Evolutionary conservation across 768 basidiomycete genomes (phyloP).

Genomic region (Pleurotus tuber-regium): DNA sequence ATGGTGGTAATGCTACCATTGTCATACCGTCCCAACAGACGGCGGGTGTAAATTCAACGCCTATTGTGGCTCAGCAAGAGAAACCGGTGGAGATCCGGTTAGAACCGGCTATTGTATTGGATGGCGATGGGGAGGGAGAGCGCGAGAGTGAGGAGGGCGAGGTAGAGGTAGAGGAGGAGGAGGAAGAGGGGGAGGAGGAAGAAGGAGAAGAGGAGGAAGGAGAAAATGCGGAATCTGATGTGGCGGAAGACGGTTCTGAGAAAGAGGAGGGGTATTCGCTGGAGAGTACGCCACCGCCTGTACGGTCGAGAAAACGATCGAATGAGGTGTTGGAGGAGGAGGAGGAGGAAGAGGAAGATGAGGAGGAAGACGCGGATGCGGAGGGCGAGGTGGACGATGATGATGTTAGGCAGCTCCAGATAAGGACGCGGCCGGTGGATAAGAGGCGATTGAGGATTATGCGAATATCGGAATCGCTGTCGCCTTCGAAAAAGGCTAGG

Average conservation of each 20-base stretch:
- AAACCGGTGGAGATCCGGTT: slow-evolving; percentile 24
- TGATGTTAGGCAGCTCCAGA: neutral
- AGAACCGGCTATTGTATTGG: slow-evolving; percentile 23
- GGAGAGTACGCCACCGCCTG: neutral
- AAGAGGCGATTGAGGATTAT: neutral
- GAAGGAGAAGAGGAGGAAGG: slow-evolving; percentile 18
- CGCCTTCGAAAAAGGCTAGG: neutral
- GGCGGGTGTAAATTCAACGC: too few species aligned
- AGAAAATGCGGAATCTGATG: slow-evolving; percentile 11
- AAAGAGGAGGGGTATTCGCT: neutral
- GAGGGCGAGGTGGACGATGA: slow-evolving; percentile 13
- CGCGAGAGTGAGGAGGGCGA: slow-evolving; percentile 23
- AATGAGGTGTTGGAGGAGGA: slow-evolving; percentile 12
- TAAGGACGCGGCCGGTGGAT: neutral
- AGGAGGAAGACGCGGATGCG: slow-evolving; percentile 15
- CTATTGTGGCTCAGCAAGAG: slow-evolving; percentile 11
- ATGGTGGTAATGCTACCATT: slow-evolving; percentile 34
- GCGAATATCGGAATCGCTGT: neutral
- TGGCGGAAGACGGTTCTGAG: slow-evolving; percentile 12
- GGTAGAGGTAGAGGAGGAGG: slow-evolving; percentile 30
- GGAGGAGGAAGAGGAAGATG: slow-evolving; percentile 4
- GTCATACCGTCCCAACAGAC: slow-evolving; percentile 13
- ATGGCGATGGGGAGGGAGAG: slow-evolving; percentile 7
- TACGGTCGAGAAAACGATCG: slow-evolving; percentile 18
- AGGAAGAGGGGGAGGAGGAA: slow-evolving; percentile 25